Percentiles rank a stretch among this genome's conserved stretches.
Evolutionary conservation across 2,329 filamentous ascomycete species (phyloP).

Genomic region (Fusarium luffae): DNA sequence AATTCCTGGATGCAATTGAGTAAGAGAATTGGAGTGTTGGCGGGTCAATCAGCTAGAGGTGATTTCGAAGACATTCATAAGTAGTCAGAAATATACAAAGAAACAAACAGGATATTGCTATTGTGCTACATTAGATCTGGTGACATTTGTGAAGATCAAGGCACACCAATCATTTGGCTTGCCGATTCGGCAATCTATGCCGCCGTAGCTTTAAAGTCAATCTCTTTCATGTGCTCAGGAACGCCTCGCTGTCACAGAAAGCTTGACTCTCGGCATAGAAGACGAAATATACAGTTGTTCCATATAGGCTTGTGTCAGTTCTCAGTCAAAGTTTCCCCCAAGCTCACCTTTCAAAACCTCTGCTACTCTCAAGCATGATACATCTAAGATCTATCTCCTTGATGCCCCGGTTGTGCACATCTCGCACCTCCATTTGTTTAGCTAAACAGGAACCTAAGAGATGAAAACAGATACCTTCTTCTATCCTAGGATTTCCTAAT

Average conservation of each 20-base stretch:
- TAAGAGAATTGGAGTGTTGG: conserved; percentile 10
- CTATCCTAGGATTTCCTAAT: neutral
- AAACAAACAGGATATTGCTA: neutral
- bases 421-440: neutral
- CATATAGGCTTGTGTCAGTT: neutral
- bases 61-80: neutral
- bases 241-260: neutral
- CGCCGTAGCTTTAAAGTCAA: conserved; percentile 2
- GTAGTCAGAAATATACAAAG: neutral
- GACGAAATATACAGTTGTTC: neutral
- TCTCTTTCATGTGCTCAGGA: neutral
- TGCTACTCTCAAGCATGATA: neutral
- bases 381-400: neutral
- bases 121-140: neutral
- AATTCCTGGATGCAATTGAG: conserved; percentile 21
- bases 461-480: neutral
- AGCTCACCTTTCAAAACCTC: neutral
- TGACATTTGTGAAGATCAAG: neutral
- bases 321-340: neutral
- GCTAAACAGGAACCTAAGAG: neutral
- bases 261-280: neutral
- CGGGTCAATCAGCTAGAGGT: neutral
- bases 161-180: conserved; percentile 8
- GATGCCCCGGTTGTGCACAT: neutral
- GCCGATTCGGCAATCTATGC: conserved; percentile 10